Evolutionary conservation across 768 basidiomycete genomes (phyloP), one percentile per base, ranked within the genome.

Genomic region (Lyophyllum decastes): DNA sequence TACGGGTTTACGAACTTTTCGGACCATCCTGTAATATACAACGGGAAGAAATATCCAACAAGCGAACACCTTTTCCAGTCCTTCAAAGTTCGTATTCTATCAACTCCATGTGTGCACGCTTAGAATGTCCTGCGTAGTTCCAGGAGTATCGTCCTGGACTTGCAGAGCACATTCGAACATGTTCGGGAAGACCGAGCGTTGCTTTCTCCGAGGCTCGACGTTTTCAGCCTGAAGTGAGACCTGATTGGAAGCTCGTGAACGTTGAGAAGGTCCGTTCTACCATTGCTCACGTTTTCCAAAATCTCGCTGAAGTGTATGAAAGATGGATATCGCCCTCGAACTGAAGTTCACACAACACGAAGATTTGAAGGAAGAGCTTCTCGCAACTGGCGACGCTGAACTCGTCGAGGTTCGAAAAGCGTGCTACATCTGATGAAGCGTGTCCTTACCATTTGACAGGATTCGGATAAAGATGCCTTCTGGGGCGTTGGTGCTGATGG

Each of bases 1-100:
- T 88, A 89, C 59, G 87, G 30, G 7, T 89, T 89, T 64, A 88
- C 88, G 41, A 89, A 89, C 68, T 89, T 89, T 68, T 89, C 89
- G 10, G 68, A 82, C 0, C 88, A 90, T 68, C 76, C 82, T 44
- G 82, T 91, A 10, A 63, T 74, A 10, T 86, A 88, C 66, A 78
- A 83, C 30, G 83, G 83, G 40, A 86, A 84, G 66, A 76, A 71
- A 53, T 91, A 90, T 65, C 87, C 88, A 1, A 91, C 89, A 0
- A 87, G 87, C 65, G 89, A 90, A 66, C 89, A 90, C 69, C 78
- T 90, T 11, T 90, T 89, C 64, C 89, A 90, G 62, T 85, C 89
- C 2, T 81, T 89, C 73, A 90, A 89, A 68, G 87, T 85, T 54
- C 11, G 69, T 61, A n/a, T 33, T 22, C 38, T 16, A 24, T n/a